Evolutionary conservation across 192 early-diverging fungal genomes (phyloP), one percentile per base, ranked within the genome.

Genomic region (Backusella australiensis): DNA sequence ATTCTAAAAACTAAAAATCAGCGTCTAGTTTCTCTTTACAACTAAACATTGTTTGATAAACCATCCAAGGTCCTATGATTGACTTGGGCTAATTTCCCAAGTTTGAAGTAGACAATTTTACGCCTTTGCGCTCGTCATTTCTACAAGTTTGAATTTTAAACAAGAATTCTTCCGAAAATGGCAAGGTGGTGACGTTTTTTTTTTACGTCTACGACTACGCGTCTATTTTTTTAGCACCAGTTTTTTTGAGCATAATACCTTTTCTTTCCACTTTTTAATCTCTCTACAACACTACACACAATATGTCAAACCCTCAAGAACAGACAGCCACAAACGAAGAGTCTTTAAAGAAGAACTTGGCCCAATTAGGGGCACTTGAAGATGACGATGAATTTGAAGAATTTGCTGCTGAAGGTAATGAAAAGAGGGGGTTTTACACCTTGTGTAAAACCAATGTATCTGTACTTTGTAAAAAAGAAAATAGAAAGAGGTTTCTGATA

Each of bases 301-400:
- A 26, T 63, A 68, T 68, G 67, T 68, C 34, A 68, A 68, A 36
- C 67, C 34, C 17, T 35, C 74, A 75, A 42, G 63, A 75, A 23
- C 74, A 75, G 41, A 65, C 66, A 29, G 39, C 67, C n/a, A 7
- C 39, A 32, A 49, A 19, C 44, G 63, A 71, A 73, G 74, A 75
- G 14, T 53, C 49, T 32, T 15, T 72, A 46, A 72, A 76, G 53
- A 76, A 72, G 41, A 80, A 53, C 9, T 49, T 71, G 29, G 88
- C 92, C 36, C 89, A 90, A 66, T 76, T 93, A 19, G 86, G 89
- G 23, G 85, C 87, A n/a, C 83, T 96, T 49, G 93, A 94, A 78
- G 95, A 96, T 71, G 96, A 97, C 86, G 96, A 97, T 77, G 96
- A 97, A 77, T 97, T 97, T 85, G 95, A 97, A 80, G 96, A 97